Conservation (phyloP, 2,329 filamentous ascomycete genomes). For the Parafenestella ontariensis region DNA sequence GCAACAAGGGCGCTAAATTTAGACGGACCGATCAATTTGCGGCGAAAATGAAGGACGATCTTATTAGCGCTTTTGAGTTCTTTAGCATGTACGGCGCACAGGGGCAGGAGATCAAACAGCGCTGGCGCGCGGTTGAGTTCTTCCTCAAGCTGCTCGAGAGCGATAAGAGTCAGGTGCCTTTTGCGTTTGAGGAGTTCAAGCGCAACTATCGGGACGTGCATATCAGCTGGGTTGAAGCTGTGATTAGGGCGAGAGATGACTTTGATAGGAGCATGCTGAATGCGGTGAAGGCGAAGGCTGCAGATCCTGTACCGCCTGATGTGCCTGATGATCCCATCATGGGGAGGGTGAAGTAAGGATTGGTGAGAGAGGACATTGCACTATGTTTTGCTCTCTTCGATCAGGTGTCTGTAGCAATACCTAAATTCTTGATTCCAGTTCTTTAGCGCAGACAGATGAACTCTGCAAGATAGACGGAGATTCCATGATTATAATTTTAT, state of each 20-base stretch:
- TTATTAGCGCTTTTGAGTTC: constrained; percentile 88
- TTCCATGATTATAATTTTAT: too few species aligned
- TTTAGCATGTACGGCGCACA: constrained; percentile 66
- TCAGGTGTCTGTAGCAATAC: neutral
- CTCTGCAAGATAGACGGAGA: neutral
- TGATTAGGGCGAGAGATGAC: constrained; percentile 85
- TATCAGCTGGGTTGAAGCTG: constrained; percentile 93
- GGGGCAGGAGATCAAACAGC: constrained; percentile 77
- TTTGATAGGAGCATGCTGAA: constrained; percentile 92
- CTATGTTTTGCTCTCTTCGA: neutral
- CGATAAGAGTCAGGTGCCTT: constrained; percentile 75
- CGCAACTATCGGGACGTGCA: constrained; percentile 90
- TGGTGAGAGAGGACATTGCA: neutral
- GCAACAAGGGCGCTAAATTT: constrained; percentile 91
- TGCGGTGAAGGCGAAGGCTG: constrained; percentile 85
- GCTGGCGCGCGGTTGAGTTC: constrained; percentile 88
- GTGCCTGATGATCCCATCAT: constrained; percentile 84
- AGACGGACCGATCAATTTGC: constrained; percentile 84
- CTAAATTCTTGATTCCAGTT: neutral
- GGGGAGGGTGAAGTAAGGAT: constrained; percentile 80
- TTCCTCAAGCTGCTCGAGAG: constrained; percentile 80
- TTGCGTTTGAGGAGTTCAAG: constrained; percentile 86
- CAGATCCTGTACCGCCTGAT: constrained; percentile 79
- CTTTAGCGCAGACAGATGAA: neutral
- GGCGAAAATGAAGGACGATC: constrained; percentile 92